These are phyloP conservation scores for Serendipita sp. DNA, from an alignment of 768 basidiomycete genomes.

Conservation along the genomic window DNA sequence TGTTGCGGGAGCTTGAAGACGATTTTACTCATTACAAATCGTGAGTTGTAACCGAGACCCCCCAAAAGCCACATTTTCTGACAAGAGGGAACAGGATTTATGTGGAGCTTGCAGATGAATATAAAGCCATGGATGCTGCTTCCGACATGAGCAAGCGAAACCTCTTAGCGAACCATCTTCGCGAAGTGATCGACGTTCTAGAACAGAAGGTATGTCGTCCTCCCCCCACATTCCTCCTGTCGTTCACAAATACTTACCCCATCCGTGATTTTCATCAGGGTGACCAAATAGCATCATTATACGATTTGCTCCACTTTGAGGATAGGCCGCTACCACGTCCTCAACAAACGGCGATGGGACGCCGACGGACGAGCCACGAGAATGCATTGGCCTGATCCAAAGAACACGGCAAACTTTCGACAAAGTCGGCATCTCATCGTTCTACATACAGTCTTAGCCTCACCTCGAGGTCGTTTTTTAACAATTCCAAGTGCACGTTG, in stretches of 20 bases:
- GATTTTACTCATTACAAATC: constrained; percentile 91
- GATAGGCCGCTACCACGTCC: constrained; percentile 29
- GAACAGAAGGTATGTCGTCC: constrained; percentile 60
- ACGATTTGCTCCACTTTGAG: constrained; percentile 64
- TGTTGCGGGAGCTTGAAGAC: constrained; percentile 79
- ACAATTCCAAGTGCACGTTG: too few species aligned
- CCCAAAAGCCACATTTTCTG: too few species aligned
- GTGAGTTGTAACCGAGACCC: constrained; percentile 30
- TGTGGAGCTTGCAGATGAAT: constrained; percentile 79
- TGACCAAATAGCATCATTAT: constrained; percentile 84
- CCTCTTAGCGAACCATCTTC: constrained; percentile 73
- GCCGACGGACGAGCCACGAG: too few species aligned
- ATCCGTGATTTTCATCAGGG: constrained; percentile 32
- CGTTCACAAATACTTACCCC: background rate
- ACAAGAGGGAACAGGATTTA: constrained; percentile 48
- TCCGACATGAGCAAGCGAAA: constrained; percentile 69
- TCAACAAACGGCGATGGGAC: background rate
- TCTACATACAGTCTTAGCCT: too few species aligned
- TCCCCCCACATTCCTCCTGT: background rate
- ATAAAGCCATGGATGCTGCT: constrained; percentile 74
- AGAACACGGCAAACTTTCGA: too few species aligned
- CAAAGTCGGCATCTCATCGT: too few species aligned
- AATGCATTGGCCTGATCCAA: too few species aligned
- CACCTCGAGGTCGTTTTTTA: too few species aligned
- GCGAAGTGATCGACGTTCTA: constrained; percentile 79